phyloP scores from a whole-genome alignment of 805 yeast species.

The Kluyveromyces nonfermentans region DNA sequence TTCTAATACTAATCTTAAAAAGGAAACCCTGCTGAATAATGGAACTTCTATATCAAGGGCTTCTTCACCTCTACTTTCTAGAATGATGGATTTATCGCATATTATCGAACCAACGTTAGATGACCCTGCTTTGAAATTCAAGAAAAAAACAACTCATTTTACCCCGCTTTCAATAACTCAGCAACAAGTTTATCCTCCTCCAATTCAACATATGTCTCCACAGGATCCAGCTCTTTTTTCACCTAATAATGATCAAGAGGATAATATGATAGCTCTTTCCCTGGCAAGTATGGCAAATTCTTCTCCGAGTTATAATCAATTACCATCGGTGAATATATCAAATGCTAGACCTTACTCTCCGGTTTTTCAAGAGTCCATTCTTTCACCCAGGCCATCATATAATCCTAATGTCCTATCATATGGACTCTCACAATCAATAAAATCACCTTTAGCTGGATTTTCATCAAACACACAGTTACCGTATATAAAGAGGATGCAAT shows the following conservation, averaged over 20 bases:
- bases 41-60: constrained; percentile 22
- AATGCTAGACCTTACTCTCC: constrained; percentile 12
- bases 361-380: constrained; percentile 8
- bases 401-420: constrained; percentile 17
- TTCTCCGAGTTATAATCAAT: constrained; percentile 23
- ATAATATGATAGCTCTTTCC: constrained; percentile 28
- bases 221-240: background rate
- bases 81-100: constrained; percentile 31
- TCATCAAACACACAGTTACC: constrained; percentile 17
- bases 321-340: constrained; percentile 17
- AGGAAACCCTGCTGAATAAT: background rate
- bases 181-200: constrained; percentile 4
- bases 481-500: constrained; percentile 22
- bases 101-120: constrained; percentile 31
- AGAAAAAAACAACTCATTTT: constrained; percentile 11
- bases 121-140: constrained; percentile 26
- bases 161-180: constrained; percentile 2
- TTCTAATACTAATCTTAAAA: constrained; percentile 4
- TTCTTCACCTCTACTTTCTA: constrained; percentile 27
- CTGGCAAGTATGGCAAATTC: constrained; percentile 30
- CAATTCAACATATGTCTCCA: constrained; percentile 1
- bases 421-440: constrained; percentile 9
- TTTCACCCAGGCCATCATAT: constrained; percentile 19
- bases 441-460: constrained; percentile 7
- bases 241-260: constrained; percentile 24